Percentiles rank a stretch among this genome's conserved stretches.
Conservation (phyloP, 2,329 filamentous ascomycete species). For the Lachnellula hyalina region DNA sequence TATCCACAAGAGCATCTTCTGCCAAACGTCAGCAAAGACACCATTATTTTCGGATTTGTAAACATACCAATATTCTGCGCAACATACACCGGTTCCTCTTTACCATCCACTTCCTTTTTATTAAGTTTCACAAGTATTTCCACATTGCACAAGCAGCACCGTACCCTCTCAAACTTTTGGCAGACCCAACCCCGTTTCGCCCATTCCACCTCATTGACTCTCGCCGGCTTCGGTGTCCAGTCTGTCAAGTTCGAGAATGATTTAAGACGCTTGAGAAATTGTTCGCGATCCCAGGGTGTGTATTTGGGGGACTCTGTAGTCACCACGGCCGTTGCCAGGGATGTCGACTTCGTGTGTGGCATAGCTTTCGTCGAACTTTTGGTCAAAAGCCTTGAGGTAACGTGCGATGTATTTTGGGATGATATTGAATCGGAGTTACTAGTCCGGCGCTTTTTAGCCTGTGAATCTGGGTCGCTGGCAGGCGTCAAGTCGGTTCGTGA, state of each 20-base stretch:
- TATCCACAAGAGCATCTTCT: constrained; percentile 65
- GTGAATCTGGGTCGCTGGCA: constrained; percentile 14
- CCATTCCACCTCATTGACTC: constrained; percentile 87
- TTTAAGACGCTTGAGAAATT: constrained; percentile 74
- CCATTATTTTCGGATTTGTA: constrained; percentile 11
- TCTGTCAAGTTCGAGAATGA: constrained; percentile 88
- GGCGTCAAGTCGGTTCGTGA: constrained; percentile 32
- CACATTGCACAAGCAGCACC: constrained; percentile 78
- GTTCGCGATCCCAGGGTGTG: constrained; percentile 77
- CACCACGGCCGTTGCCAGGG: constrained; percentile 11
- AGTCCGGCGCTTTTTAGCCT: constrained; percentile 29
- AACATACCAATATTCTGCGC: constrained; percentile 56
- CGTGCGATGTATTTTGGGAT: constrained; percentile 2
- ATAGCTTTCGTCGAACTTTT: constrained; percentile 12
- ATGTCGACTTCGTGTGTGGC: constrained; percentile 24
- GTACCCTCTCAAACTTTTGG: constrained; percentile 74
- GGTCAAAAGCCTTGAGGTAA: neutral
- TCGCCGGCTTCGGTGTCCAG: constrained; percentile 89
- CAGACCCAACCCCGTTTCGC: constrained; percentile 91
- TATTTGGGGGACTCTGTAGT: constrained; percentile 56
- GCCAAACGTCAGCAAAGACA: constrained; percentile 22
- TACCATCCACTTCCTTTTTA: constrained; percentile 52
- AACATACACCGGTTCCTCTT: constrained; percentile 46
- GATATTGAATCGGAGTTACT: constrained; percentile 12
- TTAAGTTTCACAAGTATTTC: constrained; percentile 78